Evolutionary conservation across 495 filamentous ascomycete genomes (phyloP).

Genomic region (Daldinia caldariorum): DNA sequence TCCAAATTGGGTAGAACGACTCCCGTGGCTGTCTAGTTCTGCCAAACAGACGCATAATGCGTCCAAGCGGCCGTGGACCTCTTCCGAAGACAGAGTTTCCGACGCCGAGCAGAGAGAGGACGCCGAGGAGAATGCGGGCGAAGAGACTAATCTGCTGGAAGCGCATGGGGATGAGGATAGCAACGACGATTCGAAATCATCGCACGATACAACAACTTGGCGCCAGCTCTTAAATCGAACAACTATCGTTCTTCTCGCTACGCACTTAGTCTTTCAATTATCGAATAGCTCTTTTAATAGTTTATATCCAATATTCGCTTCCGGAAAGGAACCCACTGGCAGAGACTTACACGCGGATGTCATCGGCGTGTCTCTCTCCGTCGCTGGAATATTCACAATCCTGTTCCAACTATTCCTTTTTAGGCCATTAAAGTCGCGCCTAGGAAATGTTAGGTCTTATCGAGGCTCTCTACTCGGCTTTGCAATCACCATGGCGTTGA

Average conservation of each 20-base stretch:
- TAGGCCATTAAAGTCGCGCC: slow-evolving; percentile 75
- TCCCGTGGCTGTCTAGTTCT: slow-evolving; percentile 41
- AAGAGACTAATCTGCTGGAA: slow-evolving; percentile 47
- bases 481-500: slow-evolving; percentile 81
- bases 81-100: slow-evolving; percentile 65
- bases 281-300: slow-evolving; percentile 90
- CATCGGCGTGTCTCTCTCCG: slow-evolving; percentile 86
- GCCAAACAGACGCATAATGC: slow-evolving; percentile 49
- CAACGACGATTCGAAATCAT: slow-evolving; percentile 45
- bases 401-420: slow-evolving; percentile 89
- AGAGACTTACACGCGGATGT: slow-evolving; percentile 77
- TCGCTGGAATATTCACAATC: slow-evolving; percentile 85
- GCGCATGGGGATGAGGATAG: slow-evolving; percentile 45
- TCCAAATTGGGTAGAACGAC: slow-evolving; percentile 59
- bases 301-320: slow-evolving; percentile 89
- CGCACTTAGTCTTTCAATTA: slow-evolving; percentile 88
- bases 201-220: slow-evolving; percentile 55
- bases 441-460: slow-evolving; percentile 89
- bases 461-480: slow-evolving; percentile 82
- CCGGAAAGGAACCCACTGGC: slow-evolving; percentile 76
- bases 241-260: slow-evolving; percentile 79
- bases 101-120: slow-evolving; percentile 54
- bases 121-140: slow-evolving; percentile 47
- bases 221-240: slow-evolving; percentile 74
- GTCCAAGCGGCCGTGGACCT: slow-evolving; percentile 70